phyloP scores from a whole-genome alignment of 1,284 basidiomycete genomes.

The Trametes sp. region DNA sequence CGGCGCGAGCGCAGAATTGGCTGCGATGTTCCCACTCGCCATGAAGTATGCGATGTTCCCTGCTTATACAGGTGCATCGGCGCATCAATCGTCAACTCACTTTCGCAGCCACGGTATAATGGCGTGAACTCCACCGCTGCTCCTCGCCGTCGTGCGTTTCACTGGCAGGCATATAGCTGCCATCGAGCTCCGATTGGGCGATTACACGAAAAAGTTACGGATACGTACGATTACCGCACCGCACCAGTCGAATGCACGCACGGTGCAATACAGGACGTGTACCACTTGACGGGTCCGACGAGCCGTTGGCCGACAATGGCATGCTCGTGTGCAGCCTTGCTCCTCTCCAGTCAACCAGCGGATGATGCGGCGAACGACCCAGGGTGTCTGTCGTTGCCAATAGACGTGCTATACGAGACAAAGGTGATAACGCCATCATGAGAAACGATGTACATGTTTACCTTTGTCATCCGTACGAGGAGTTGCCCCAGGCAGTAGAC shows the following conservation, averaged over 20 bases:
- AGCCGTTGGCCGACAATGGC: slow-evolving; percentile 4
- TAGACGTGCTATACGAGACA: background rate
- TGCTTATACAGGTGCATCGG: too few relatives aligned
- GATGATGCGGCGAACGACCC: background rate
- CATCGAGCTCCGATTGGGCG: too few relatives aligned
- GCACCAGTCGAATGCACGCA: background rate
- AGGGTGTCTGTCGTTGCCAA: background rate
- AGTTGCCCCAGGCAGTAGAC: slow-evolving; percentile 9
- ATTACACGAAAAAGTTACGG: background rate
- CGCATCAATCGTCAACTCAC: too few relatives aligned
- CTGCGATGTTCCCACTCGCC: too few relatives aligned
- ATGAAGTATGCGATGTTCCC: too few relatives aligned
- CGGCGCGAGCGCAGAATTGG: too few relatives aligned
- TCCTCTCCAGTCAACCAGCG: background rate
- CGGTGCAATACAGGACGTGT: background rate
- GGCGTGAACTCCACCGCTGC: too few relatives aligned
- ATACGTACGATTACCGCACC: background rate
- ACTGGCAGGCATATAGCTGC: too few relatives aligned
- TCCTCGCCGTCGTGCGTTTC: too few relatives aligned
- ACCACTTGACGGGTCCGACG: background rate
- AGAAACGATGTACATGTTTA: too few relatives aligned
- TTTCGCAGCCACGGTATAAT: too few relatives aligned
- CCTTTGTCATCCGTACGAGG: background rate
- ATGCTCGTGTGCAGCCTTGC: background rate
- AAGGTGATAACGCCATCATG: background rate